phyloP scores from a whole-genome alignment of 106 monocot species.

The Dendrobium chrysotoxum region DNA sequence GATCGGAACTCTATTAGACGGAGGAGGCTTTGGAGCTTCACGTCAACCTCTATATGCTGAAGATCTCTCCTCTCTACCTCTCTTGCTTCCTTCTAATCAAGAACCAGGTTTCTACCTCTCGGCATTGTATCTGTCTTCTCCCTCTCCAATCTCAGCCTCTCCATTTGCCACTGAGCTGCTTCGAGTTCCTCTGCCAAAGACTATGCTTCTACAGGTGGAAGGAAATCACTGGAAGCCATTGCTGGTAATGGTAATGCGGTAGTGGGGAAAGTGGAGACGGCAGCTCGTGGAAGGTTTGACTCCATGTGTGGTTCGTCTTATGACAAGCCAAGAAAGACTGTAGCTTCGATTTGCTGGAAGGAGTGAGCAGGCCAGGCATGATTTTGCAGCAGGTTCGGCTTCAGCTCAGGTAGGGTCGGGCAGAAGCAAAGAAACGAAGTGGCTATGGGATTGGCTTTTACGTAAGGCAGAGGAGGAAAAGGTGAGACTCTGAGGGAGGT shows the following conservation, averaged over 20 bases:
- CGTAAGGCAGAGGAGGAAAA: too few species aligned
- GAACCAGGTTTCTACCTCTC: slow-evolving; percentile 10
- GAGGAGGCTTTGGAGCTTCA: slow-evolving; percentile 21
- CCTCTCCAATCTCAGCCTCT: slow-evolving; percentile 28
- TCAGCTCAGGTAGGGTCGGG: too few species aligned
- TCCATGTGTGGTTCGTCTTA: too few species aligned
- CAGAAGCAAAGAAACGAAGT: too few species aligned
- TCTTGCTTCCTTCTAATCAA: slow-evolving; percentile 18
- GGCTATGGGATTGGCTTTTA: too few species aligned
- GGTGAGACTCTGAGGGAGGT: too few species aligned
- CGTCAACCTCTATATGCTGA: slow-evolving; percentile 22
- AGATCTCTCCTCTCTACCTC: slow-evolving; percentile 29
- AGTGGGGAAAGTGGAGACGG: too few species aligned
- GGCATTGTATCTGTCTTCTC: slow-evolving; percentile 22
- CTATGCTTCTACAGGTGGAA: not conserved
- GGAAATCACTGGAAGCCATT: not conserved
- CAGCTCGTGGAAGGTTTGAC: too few species aligned
- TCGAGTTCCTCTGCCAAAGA: slow-evolving; percentile 47
- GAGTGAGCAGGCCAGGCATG: too few species aligned
- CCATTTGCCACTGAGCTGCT: slow-evolving; percentile 14
- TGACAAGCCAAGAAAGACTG: too few species aligned
- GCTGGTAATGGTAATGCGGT: not conserved
- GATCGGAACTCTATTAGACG: slow-evolving; percentile 15
- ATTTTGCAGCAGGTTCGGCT: too few species aligned
- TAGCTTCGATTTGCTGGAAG: too few species aligned